Base-by-base conservation (phyloP, 352 stramenopile genomes). In the Peronospora tabacina region DNA sequence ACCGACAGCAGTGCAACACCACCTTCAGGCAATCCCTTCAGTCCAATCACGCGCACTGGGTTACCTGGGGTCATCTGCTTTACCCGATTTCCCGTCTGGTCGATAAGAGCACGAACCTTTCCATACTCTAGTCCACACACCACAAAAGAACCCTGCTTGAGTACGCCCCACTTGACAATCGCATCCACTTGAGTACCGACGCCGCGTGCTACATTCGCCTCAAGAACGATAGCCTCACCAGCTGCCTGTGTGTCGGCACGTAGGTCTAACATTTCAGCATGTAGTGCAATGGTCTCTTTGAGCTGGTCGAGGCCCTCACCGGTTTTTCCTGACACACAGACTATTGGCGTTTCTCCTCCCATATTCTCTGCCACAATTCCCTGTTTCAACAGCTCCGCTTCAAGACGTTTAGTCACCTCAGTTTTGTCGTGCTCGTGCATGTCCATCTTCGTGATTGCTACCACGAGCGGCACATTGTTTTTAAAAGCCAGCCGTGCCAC, bases 371-470 rank as follows among this genome's bases (percentile, higher is more conserved):
- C 81, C 5, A 98, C 66, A 11, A 99, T 75, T 40, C 97, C 95
- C 49, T 97, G 91, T 4, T 79, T 72, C 49, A 97, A 82, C 20
- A 99, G 66, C 58, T 98, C 91, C 29, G 84, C 72, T 22, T 71
- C 69, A 10, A 96, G 80, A 28, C 77, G 77, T 33, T 68, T 66
- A 1, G 63, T 56, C 8, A 91, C 78, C 54, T 93, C 82, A 16
- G 57, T 44, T 33, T 83, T 64, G 48, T 87, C 81, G 38, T 86
- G 78, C 34, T 60, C 63, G 49, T 90, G 79, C 76, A 90, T 94
- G 73, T 98, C 91, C 72, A 90, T 90, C 70, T 99, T 99, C 41
- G 97, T 99, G 30, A 99, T 79, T 3, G 95, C 96, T 17, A 99
- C 86, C 35, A 99, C 79, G 10, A 99, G 67, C 22, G 95, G 96